phyloP scores from a whole-genome alignment of 306 rosid species.

The Fragaria nilgerrensis region DNA sequence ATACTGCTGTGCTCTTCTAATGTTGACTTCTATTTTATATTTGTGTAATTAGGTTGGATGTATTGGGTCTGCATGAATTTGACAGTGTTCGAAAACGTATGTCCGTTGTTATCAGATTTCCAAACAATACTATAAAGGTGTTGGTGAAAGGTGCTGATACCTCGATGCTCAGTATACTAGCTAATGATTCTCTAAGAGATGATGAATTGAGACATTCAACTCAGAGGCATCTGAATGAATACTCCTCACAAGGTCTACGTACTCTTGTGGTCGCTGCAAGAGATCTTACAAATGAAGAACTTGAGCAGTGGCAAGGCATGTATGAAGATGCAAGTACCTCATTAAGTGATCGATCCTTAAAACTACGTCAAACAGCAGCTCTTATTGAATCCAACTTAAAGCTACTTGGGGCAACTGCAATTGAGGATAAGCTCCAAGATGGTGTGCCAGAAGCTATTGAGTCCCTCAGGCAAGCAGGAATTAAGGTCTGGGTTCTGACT shows the following conservation, averaged over 20 bases:
- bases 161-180: constrained; percentile 72
- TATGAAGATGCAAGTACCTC: constrained; percentile 96
- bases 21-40: constrained; percentile 12
- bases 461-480: constrained; percentile 91
- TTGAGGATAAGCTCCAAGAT: constrained; percentile 96
- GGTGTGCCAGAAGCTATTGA: constrained; percentile 98
- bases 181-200: constrained; percentile 36
- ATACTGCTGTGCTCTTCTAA: background rate
- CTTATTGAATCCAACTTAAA: constrained; percentile 70
- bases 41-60: constrained; percentile 73
- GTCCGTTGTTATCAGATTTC: constrained; percentile 93
- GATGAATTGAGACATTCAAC: constrained; percentile 44
- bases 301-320: constrained; percentile 75
- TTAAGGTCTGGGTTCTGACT: constrained; percentile 98
- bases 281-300: constrained; percentile 70
- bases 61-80: constrained; percentile 94
- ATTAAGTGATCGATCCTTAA: constrained; percentile 62
- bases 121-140: constrained; percentile 75
- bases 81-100: constrained; percentile 95
- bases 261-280: constrained; percentile 87
- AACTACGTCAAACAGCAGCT: constrained; percentile 78
- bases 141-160: constrained; percentile 96
- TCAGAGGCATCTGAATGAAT: constrained; percentile 68
- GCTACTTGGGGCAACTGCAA: constrained; percentile 89
- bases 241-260: constrained; percentile 81